A percentile compares a stretch with the other conserved stretches of the same genome.
These are phyloP conservation scores for Phytophthora kernoviae DNA, from an alignment of 352 stramenopile species.

Conservation along the genomic window DNA sequence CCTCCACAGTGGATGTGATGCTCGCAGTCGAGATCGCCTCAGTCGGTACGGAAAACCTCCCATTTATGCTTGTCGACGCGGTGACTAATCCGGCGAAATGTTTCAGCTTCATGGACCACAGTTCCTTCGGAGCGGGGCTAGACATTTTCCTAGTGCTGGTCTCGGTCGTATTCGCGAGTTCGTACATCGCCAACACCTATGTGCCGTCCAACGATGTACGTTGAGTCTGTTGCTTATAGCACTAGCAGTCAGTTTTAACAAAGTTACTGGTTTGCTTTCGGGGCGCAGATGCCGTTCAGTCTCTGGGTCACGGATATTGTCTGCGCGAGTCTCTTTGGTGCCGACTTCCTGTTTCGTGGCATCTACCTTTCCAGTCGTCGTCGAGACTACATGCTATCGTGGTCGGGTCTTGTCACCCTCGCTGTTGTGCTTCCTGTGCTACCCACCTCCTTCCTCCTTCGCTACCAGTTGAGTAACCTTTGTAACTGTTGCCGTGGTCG, in stretches of 20 bases:
- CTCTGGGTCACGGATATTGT: slow-evolving; percentile 74
- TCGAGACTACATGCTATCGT: slow-evolving; percentile 66
- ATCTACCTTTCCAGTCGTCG: slow-evolving; percentile 75
- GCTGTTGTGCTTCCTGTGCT: slow-evolving; percentile 75
- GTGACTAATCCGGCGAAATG: background rate
- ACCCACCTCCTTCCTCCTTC: slow-evolving; percentile 67
- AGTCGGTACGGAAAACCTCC: slow-evolving; percentile 20
- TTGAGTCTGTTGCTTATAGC: background rate
- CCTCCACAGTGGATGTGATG: slow-evolving; percentile 21
- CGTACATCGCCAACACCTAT: slow-evolving; percentile 84
- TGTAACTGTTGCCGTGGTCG: background rate
- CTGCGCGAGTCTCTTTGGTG: slow-evolving; percentile 56
- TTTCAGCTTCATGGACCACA: slow-evolving; percentile 34
- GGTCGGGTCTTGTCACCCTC: slow-evolving; percentile 60
- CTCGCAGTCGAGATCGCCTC: slow-evolving; percentile 33
- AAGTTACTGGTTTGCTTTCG: slow-evolving; percentile 1
- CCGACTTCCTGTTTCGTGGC: slow-evolving; percentile 76
- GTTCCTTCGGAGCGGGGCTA: slow-evolving; percentile 28
- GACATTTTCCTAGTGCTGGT: slow-evolving; percentile 35
- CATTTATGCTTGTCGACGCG: background rate
- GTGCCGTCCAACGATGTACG: slow-evolving; percentile 53
- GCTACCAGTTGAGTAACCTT: slow-evolving; percentile 65
- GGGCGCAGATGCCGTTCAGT: slow-evolving; percentile 52
- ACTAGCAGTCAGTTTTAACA: no score
- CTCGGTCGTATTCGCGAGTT: slow-evolving; percentile 57